These are phyloP conservation scores for Neonectria faginata DNA, from an alignment of 2,329 filamentous ascomycete genomes.

Conservation along the genomic window DNA sequence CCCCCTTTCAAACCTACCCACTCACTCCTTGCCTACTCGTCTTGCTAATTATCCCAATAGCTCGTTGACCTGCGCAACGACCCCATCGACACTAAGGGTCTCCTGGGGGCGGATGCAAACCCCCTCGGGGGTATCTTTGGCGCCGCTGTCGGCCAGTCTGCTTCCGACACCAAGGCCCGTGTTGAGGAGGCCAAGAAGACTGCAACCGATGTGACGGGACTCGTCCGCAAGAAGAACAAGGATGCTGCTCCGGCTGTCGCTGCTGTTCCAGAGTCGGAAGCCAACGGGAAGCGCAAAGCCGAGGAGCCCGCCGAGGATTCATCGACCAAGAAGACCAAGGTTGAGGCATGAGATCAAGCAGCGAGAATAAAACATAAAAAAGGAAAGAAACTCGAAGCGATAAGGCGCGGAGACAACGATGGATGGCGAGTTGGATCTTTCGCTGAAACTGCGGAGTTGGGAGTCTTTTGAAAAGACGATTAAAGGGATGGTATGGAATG, in stretches of 20 bases:
- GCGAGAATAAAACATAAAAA: not conserved
- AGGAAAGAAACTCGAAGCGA: not conserved
- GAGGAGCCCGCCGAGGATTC: slow-evolving; percentile 46
- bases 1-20: slow-evolving; percentile 6
- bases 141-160: slow-evolving; percentile 70
- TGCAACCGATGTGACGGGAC: slow-evolving; percentile 78
- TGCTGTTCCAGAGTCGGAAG: slow-evolving; percentile 43
- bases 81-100: slow-evolving; percentile 59
- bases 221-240: slow-evolving; percentile 77
- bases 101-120: slow-evolving; percentile 56
- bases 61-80: slow-evolving; percentile 75
- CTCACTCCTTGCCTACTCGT: not conserved
- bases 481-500: slow-evolving; percentile 17
- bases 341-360: slow-evolving; percentile 29
- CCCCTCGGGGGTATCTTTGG: slow-evolving; percentile 71
- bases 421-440: slow-evolving; percentile 6
- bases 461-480: slow-evolving; percentile 16
- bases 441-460: slow-evolving; percentile 21
- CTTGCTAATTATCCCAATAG: slow-evolving; percentile 50
- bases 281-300: slow-evolving; percentile 57
- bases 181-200: slow-evolving; percentile 79
- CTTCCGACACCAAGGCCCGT: slow-evolving; percentile 70
- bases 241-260: slow-evolving; percentile 34
- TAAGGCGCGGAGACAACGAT: not conserved
- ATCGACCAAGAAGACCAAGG: slow-evolving; percentile 52